A percentile compares a stretch with the other conserved stretches of the same genome.
These are phyloP conservation scores for Mycena venus DNA, from an alignment of 768 basidiomycete genomes.

Conservation along the genomic window DNA sequence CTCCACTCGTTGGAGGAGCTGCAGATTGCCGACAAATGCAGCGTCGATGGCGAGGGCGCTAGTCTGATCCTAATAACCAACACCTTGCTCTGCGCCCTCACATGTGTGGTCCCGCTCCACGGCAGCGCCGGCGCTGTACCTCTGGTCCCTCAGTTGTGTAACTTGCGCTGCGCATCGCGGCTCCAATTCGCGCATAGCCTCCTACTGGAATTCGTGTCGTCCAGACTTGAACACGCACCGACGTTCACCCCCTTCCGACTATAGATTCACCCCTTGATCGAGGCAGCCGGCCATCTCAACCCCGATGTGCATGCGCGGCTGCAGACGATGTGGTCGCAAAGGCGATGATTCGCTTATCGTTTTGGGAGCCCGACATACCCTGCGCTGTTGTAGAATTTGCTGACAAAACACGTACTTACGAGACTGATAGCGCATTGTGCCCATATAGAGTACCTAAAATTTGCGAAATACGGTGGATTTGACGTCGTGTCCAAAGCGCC, in stretches of 20 bases:
- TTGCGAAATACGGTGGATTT: too few relatives aligned
- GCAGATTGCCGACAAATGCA: conserved; percentile 12
- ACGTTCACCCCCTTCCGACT: too few relatives aligned
- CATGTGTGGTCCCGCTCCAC: not conserved
- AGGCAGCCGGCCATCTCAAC: conserved; percentile 16
- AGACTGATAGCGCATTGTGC: too few relatives aligned
- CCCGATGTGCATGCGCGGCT: conserved; percentile 17
- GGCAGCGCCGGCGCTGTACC: not conserved
- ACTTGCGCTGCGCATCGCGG: conserved; percentile 16
- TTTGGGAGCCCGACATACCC: conserved; percentile 19
- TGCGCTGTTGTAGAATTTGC: conserved; percentile 2
- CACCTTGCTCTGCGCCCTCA: conserved; percentile 14
- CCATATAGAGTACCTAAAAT: too few relatives aligned
- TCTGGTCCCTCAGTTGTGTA: conserved; percentile 13
- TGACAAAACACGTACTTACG: not conserved
- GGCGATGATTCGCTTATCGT: conserved; percentile 12
- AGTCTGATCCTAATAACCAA: conserved; percentile 17
- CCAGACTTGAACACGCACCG: conserved; percentile 17
- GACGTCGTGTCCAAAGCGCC: too few relatives aligned
- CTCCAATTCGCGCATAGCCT: conserved; percentile 19
- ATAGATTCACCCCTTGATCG: conserved; percentile 13
- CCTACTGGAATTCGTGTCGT: too few relatives aligned
- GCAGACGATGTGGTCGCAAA: conserved; percentile 10
- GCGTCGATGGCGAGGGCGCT: conserved; percentile 11
- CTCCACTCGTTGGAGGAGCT: conserved; percentile 11